Base-by-base conservation (phyloP, 1,284 basidiomycete genomes). In the Vanrija pseudolonga region DNA sequence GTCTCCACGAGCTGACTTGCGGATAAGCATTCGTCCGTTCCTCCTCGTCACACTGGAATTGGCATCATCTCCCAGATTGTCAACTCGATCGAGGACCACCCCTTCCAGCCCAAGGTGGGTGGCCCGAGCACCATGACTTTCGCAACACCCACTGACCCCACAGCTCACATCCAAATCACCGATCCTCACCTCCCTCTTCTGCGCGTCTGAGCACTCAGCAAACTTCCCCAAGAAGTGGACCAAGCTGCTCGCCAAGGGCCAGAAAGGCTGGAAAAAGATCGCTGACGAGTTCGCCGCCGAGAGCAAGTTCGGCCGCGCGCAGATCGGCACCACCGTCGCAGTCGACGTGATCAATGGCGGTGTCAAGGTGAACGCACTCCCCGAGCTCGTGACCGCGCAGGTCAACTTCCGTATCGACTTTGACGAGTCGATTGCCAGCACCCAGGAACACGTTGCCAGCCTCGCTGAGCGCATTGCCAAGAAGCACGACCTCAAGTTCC, bases 11-110 rank as follows among this genome's bases (percentile, higher is more conserved):
- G 12, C 43, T 46, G 19, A 55, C 47, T 15, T 14, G 2, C 4
- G 2, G 0, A 32, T 24, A 65, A 78, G 36, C 79, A 80, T 63
- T 78, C 77, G 15, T 77, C 75, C 2, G 67, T 75, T 2, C 78
- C 79, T 1, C 76, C 76, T 0, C 55, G 58, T 8, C 79, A 80
- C 62, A 79, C 77, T 1, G 72, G 74, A 14, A 80, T 80, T 45
- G 79, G 79, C 7, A 66, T 79, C 54, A 71, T 79, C 58, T 61
- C 71, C 1, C 62, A 69, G 43, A 62, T 79, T 52, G 65, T 80
- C 20, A 59, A 63, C 12, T 67, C 61, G 0, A 64, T 80, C 32
- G 78, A 81, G 51, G 63, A 64, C 4, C 63, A 77, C 50, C 77
- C 77, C 0, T 74, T 74, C 68, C 59, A 64, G 3, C 59, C 64